Evolutionary conservation across 805 yeast genomes (phyloP).

Genomic region (Myxozyma sirexii): DNA sequence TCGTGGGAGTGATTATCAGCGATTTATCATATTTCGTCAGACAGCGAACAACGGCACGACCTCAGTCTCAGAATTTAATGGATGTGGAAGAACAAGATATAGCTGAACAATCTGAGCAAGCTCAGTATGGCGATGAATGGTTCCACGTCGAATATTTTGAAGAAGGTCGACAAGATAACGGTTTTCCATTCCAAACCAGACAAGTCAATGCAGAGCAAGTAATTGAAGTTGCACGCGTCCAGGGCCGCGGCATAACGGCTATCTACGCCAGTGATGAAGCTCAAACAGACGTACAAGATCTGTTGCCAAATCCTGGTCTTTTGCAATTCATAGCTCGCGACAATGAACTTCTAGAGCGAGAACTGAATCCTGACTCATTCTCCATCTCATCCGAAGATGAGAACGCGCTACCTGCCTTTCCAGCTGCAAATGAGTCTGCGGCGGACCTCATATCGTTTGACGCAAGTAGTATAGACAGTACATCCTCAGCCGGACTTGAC

Average conservation of each 20-base stretch:
- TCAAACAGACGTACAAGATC: neutral
- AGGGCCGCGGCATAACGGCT: conserved; percentile 28
- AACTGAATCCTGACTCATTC: conserved; percentile 1
- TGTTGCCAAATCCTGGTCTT: conserved; percentile 1
- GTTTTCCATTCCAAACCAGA: conserved; percentile 3
- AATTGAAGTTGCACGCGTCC: conserved; percentile 18
- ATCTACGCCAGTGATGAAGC: conserved; percentile 31
- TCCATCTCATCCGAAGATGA: neutral
- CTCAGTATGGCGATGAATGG: conserved; percentile 3
- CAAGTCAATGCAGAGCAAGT: conserved; percentile 16
- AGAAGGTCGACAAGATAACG: neutral
- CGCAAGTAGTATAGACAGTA: neutral
- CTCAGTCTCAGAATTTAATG: neutral
- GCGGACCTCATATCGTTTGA: conserved; percentile 1
- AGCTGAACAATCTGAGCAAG: neutral
- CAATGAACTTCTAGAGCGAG: conserved; percentile 17
- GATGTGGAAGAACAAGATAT: conserved; percentile 2
- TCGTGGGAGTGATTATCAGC: conserved; percentile 30
- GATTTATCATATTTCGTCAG: conserved; percentile 10
- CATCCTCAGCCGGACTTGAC: neutral
- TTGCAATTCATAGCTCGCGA: conserved; percentile 17
- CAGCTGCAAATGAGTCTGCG: neutral
- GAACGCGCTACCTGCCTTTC: neutral
- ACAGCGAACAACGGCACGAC: neutral
- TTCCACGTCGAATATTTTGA: conserved; percentile 9